These are phyloP conservation scores for Potentilla sterilis DNA, from an alignment of 306 rosid species.

Conservation along the genomic window DNA sequence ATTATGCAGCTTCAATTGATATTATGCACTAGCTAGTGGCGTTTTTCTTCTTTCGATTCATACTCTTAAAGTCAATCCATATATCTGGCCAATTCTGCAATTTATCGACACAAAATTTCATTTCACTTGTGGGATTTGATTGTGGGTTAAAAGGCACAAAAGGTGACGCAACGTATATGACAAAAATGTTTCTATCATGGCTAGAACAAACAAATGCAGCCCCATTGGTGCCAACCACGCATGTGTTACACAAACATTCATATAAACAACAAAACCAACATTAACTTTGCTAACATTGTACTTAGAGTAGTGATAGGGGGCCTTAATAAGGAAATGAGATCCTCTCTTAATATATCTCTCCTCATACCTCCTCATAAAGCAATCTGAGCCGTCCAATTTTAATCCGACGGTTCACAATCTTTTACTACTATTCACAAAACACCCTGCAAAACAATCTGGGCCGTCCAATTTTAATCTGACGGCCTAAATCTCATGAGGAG, in stretches of 20 bases:
- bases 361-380: no score
- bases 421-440: no score
- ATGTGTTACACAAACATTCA: background rate
- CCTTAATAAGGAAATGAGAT: no score
- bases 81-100: background rate
- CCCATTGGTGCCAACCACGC: conserved; percentile 12
- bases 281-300: background rate
- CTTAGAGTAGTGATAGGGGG: no score
- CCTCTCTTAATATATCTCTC: no score
- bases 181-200: conserved; percentile 11
- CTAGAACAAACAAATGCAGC: background rate
- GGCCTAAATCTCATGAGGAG: no score
- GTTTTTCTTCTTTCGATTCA: background rate
- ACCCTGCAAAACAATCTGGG: no score
- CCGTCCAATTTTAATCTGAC: no score
- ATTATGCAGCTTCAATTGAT: background rate
- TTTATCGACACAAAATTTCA: background rate
- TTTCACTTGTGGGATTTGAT: background rate
- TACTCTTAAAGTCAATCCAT: background rate
- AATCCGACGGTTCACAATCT: no score
- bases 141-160: background rate
- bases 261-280: background rate
- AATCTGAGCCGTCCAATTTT: no score
- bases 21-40: background rate
- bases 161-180: background rate